Evolutionary conservation across 2,329 filamentous ascomycete species (phyloP).

Genomic region (Ascomycota sp.): DNA sequence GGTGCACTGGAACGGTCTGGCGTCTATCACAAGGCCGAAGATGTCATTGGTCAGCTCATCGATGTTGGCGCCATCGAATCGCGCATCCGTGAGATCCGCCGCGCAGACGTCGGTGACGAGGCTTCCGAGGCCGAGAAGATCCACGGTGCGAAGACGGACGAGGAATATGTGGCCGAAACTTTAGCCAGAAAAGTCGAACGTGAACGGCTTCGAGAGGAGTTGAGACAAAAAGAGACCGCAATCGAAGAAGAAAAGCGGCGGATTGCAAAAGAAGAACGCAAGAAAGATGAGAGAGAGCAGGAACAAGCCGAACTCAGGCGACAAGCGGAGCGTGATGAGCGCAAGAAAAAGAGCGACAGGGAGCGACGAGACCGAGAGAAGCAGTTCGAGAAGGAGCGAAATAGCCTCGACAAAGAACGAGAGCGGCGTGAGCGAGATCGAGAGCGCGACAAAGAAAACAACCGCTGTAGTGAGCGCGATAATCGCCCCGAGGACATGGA

Average conservation of each 20-base stretch:
- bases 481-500: conserved; percentile 16
- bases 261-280: conserved; percentile 35
- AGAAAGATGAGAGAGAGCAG: conserved; percentile 24
- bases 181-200: conserved; percentile 38
- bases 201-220: conserved; percentile 38
- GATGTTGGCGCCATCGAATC: conserved; percentile 47
- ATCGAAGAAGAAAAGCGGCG: conserved; percentile 41
- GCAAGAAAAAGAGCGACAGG: conserved; percentile 28
- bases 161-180: conserved; percentile 51
- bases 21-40: conserved; percentile 52
- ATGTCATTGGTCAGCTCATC: conserved; percentile 46
- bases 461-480: conserved; percentile 8
- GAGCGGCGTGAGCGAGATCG: conserved; percentile 14
- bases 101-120: conserved; percentile 47
- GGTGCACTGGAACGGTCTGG: conserved; percentile 58
- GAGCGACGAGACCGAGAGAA: conserved; percentile 24
- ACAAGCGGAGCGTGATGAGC: conserved; percentile 28
- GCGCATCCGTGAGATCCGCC: conserved; percentile 47
- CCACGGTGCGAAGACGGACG: conserved; percentile 51
- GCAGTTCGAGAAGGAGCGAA: conserved; percentile 16
- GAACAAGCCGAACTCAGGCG: conserved; percentile 29
- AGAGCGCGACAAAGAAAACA: conserved; percentile 9
- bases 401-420: conserved; percentile 17
- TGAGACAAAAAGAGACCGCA: conserved; percentile 35
- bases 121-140: conserved; percentile 42